A percentile compares a stretch with the other conserved stretches of the same genome.
phyloP scores from a whole-genome alignment of 192 early-diverging fungal genomes.

The Entomortierella parvispora region DNA sequence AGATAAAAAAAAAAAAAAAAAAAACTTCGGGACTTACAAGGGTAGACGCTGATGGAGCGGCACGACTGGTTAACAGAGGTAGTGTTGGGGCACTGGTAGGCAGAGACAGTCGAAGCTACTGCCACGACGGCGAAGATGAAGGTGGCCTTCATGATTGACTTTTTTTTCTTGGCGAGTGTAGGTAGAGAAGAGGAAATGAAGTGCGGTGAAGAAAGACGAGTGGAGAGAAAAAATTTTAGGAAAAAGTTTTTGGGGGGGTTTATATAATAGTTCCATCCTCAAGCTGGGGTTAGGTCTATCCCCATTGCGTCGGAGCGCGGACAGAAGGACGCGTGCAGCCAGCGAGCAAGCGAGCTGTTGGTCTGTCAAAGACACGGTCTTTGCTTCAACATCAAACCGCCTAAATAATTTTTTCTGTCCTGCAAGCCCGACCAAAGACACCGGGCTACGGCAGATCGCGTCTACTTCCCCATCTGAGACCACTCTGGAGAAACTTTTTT shows the following conservation, averaged over 20 bases:
- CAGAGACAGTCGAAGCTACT: constrained; percentile 15
- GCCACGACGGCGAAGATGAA: constrained; percentile 20
- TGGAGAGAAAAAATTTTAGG: background rate
- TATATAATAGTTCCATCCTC: too few relatives aligned
- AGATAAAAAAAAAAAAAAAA: background rate
- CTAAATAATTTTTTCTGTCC: too few relatives aligned
- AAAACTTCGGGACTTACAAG: constrained; percentile 15
- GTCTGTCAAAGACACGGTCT: too few relatives aligned
- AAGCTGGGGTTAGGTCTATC: too few relatives aligned
- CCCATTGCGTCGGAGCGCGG: too few relatives aligned
- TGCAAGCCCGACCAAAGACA: too few relatives aligned
- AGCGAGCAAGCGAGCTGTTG: too few relatives aligned
- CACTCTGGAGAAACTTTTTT: too few relatives aligned
- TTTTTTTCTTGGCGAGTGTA: background rate
- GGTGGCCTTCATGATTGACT: constrained; percentile 20
- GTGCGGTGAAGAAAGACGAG: background rate
- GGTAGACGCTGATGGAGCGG: constrained; percentile 4
- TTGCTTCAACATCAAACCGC: too few relatives aligned
- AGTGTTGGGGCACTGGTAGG: constrained; percentile 16
- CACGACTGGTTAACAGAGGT: constrained; percentile 7
- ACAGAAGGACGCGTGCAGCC: too few relatives aligned
- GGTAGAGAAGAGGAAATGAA: background rate
- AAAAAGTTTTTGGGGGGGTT: background rate
- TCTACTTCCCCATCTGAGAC: too few relatives aligned
- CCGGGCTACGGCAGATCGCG: too few relatives aligned